Evolutionary conservation across 148 eudicot genomes (phyloP), one percentile per base, ranked within the genome.

Genomic region (Vaccinium darrowii): DNA sequence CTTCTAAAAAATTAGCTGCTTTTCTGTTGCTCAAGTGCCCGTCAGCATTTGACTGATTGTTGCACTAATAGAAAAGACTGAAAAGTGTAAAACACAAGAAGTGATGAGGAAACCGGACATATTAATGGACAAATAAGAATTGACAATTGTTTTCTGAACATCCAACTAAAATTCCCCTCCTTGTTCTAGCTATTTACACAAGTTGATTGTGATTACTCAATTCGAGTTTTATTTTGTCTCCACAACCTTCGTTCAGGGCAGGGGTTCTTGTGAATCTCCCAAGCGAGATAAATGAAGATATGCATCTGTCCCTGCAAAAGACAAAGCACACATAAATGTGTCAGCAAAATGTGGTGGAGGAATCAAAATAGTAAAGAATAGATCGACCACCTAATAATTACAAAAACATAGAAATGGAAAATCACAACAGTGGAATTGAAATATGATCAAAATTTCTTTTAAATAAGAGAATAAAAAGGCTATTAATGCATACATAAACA

Each of bases 241-340:
- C 21, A 49, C 65, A 53, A 43, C 23, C 67, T 51, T 76, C 14
- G 16, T 63, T 89, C 86, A 94, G 7, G 98, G 94, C 79, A 97
- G 91, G 25, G 99, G 96, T 91, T 97, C 99, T 89, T 95, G 98
- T 30, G 98, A 97, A 90, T 92, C 99, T 73, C 96, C 98, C 92
- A 95, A 88, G 33, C 99, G 95, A 76, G 96, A 97, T 85, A 97
- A 85, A 86, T 97, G 98, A 84, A 97, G 99, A 85, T 95, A 97
- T 10, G 98, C 99, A 87, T 95, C 99, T 69, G 99, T 97, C 75
- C 98, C 98, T 94, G 93, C 85, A 87, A 27, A 65, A 19, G 47
- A 80, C 11, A 78, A 19, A 69, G 19, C 33, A 57, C 14, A 81
- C 12, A 18, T 49, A 49, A 7, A 47, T 8, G 8, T n/a, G 62